These are phyloP conservation scores for Verticillium tricorpus DNA, from an alignment of 2,329 filamentous ascomycete genomes.

Conservation along the genomic window DNA sequence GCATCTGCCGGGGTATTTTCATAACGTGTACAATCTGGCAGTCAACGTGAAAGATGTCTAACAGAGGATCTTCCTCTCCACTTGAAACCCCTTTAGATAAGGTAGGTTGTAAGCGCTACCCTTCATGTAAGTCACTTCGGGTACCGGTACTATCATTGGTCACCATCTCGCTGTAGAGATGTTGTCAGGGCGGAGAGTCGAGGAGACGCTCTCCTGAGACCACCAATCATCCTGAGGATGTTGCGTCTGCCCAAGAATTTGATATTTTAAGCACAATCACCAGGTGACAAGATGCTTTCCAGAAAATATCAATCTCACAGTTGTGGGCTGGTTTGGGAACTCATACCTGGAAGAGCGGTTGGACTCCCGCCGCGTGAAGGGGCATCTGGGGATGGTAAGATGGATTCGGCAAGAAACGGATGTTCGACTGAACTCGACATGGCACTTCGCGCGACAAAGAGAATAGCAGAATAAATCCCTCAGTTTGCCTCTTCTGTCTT, in stretches of 20 bases:
- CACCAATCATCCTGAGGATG: not conserved
- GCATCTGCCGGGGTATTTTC: not conserved
- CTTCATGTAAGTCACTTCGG: too few relatives aligned
- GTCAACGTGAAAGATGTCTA: not conserved
- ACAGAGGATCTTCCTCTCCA: not conserved
- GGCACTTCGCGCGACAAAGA: too few relatives aligned
- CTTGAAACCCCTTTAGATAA: not conserved
- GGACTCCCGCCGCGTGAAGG: too few relatives aligned
- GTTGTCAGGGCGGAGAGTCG: not conserved
- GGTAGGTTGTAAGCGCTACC: too few relatives aligned
- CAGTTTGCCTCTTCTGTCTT: too few relatives aligned
- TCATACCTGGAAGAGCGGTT: not conserved
- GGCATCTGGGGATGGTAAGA: too few relatives aligned
- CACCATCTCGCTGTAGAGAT: not conserved
- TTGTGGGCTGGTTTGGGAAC: not conserved
- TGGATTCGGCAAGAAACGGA: too few relatives aligned
- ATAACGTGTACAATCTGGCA: not conserved
- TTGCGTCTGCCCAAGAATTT: not conserved
- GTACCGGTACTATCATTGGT: too few relatives aligned
- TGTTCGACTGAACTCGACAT: too few relatives aligned
- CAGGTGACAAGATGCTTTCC: not conserved
- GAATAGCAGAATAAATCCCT: too few relatives aligned
- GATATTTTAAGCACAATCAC: not conserved
- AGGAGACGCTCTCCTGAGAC: not conserved
- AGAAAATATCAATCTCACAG: fast-evolving